Conservation (phyloP, 805 yeast species). For the Saccharomyces kudriavzevii region DNA sequence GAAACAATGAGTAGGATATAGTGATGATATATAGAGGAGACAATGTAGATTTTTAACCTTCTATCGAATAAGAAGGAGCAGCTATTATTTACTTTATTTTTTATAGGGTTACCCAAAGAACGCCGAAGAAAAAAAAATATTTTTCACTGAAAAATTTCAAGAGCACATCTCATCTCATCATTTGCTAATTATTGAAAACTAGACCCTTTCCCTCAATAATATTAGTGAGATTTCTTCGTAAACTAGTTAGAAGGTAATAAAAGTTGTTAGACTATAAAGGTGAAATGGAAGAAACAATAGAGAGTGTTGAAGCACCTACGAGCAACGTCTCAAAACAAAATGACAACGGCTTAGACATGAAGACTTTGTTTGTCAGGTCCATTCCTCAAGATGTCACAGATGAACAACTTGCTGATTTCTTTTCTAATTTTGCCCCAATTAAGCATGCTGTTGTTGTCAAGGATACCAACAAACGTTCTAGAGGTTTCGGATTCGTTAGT, state of each 20-base stretch:
- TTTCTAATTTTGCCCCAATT: constrained; percentile 89
- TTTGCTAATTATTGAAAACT: neutral
- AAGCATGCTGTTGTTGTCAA: constrained; percentile 89
- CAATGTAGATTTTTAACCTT: neutral
- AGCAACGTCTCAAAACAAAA: neutral
- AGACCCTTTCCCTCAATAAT: neutral
- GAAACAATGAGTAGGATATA: constrained; percentile 17
- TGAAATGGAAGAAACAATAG: neutral
- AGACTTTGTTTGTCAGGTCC: constrained; percentile 77
- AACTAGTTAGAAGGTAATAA: neutral
- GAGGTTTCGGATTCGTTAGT: constrained; percentile 94
- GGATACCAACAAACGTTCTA: constrained; percentile 65
- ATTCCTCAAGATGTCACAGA: constrained; percentile 74
- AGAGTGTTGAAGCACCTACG: neutral
- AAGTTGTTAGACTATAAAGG: neutral
- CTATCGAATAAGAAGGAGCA: neutral
- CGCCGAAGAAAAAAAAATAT: neutral
- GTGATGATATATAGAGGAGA: neutral
- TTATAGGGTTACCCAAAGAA: neutral
- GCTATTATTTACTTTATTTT: neutral
- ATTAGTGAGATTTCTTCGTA: neutral
- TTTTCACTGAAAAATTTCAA: constrained; percentile 1
- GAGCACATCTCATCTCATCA: constrained; percentile 19
- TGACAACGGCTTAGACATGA: constrained; percentile 32
- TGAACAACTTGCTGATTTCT: constrained; percentile 74